Evolutionary conservation across 352 stramenopile genomes (phyloP).

Genomic region (Globisporangium radiosum): DNA sequence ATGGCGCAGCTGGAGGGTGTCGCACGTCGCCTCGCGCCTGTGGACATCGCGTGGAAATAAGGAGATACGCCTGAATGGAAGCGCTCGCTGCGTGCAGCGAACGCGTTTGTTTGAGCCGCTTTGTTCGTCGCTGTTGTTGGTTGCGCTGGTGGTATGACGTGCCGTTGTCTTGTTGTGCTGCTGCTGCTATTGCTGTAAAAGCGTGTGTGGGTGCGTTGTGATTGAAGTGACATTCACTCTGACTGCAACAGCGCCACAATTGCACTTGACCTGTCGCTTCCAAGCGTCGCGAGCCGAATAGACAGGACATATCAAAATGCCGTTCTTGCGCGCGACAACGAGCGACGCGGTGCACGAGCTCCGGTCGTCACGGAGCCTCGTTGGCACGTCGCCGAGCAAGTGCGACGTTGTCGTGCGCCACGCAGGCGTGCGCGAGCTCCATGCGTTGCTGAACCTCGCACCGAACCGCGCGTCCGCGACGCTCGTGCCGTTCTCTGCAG

Average conservation of each 20-base stretch:
- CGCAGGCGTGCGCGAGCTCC: slow-evolving; percentile 39
- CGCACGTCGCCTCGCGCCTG: neutral
- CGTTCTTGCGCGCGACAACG: slow-evolving; percentile 23
- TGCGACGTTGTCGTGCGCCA: slow-evolving; percentile 53
- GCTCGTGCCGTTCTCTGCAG: slow-evolving; percentile 46
- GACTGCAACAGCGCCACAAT: too few species aligned
- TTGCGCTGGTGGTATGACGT: too few species aligned
- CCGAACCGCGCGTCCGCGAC: slow-evolving; percentile 26
- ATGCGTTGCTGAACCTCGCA: slow-evolving; percentile 47
- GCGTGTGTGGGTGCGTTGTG: too few species aligned
- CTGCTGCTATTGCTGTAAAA: too few species aligned
- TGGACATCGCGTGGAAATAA: slow-evolving; percentile 9
- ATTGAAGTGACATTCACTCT: too few species aligned
- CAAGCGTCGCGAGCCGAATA: too few species aligned
- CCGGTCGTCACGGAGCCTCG: slow-evolving; percentile 53
- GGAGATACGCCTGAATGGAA: slow-evolving; percentile 2
- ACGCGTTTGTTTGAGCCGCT: slow-evolving; percentile 12
- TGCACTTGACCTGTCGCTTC: too few species aligned
- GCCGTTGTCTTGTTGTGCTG: neutral
- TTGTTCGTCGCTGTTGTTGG: neutral
- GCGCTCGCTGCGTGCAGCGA: slow-evolving; percentile 4
- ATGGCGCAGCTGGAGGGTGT: slow-evolving; percentile 3
- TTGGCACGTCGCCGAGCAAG: slow-evolving; percentile 32
- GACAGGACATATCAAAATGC: slow-evolving; percentile 18
- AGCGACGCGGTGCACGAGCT: slow-evolving; percentile 25